phyloP scores from a whole-genome alignment of 2,329 filamentous ascomycete genomes.

The Teratosphaeria epicoccoides region DNA sequence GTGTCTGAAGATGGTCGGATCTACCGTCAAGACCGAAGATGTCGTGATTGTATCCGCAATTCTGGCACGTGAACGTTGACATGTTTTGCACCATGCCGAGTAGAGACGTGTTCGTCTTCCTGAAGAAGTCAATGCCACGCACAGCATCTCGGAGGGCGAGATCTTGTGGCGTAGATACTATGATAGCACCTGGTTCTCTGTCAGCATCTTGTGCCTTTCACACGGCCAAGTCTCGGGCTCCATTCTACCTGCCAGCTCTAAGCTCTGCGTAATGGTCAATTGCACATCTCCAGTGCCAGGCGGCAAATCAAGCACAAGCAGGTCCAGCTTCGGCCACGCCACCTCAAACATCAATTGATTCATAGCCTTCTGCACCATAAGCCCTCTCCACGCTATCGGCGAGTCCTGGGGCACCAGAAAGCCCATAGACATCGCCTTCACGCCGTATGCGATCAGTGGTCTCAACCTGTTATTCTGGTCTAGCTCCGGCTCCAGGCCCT shows the following conservation, averaged over 20 bases:
- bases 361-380: slow-evolving; percentile 96
- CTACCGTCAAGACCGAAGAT: slow-evolving; percentile 29
- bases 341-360: slow-evolving; percentile 94
- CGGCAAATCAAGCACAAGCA: slow-evolving; percentile 82
- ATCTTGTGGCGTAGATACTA: slow-evolving; percentile 89
- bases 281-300: slow-evolving; percentile 94
- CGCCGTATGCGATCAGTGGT: slow-evolving; percentile 84
- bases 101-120: slow-evolving; percentile 68
- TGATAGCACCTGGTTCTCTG: slow-evolving; percentile 52
- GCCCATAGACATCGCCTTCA: slow-evolving; percentile 98
- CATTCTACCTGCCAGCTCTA: slow-evolving; percentile 61
- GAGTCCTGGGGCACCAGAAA: slow-evolving; percentile 72
- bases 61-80: slow-evolving; percentile 71
- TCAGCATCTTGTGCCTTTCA: not conserved
- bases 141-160: slow-evolving; percentile 85
- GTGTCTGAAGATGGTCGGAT: not conserved
- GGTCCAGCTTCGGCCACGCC: slow-evolving; percentile 79
- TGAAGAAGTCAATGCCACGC: slow-evolving; percentile 87
- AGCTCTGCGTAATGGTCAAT: slow-evolving; percentile 89
- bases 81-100: slow-evolving; percentile 90
- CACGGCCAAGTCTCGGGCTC: not conserved
- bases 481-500: slow-evolving; percentile 24
- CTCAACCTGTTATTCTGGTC: slow-evolving; percentile 59
- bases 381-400: slow-evolving; percentile 85
- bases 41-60: slow-evolving; percentile 30